These are phyloP conservation scores for Paraurostyla sp. DNA, from an alignment of 73 alveolate species.

Conservation along the genomic window DNA sequence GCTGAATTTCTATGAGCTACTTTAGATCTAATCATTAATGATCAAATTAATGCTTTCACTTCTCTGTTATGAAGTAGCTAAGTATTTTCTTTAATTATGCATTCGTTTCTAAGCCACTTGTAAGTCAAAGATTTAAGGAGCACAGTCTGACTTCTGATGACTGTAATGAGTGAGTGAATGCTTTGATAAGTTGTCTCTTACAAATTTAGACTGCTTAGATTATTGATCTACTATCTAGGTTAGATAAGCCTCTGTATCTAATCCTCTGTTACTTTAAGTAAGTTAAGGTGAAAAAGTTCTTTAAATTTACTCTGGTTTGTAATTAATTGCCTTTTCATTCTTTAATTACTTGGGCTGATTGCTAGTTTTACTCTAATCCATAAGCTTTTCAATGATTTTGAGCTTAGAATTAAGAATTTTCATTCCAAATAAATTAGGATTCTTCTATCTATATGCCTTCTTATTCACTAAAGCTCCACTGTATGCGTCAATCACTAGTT, in stretches of 20 bases:
- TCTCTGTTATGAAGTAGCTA: background rate
- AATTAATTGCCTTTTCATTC: background rate
- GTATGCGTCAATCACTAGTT: conserved; percentile 18
- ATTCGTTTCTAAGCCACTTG: background rate
- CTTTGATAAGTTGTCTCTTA: too few species aligned
- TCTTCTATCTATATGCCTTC: background rate
- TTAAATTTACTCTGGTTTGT: too few species aligned
- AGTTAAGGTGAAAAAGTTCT: too few species aligned
- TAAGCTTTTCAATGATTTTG: background rate
- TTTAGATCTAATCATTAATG: background rate
- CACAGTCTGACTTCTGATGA: background rate
- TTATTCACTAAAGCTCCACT: background rate
- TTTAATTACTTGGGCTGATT: background rate
- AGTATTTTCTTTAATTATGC: background rate
- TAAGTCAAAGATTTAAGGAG: conserved; percentile 27
- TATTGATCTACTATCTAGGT: background rate
- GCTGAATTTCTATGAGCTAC: too few species aligned
- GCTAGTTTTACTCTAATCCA: background rate
- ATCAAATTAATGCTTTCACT: background rate
- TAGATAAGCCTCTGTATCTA: too few species aligned
- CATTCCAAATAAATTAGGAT: conserved; percentile 24
- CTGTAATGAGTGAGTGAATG: background rate
- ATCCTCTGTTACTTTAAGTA: too few species aligned
- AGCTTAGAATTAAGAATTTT: conserved; percentile 18
- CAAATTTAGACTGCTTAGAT: too few species aligned